Percentiles rank a stretch among this genome's conserved stretches.
phyloP scores from a whole-genome alignment of 768 basidiomycete species.

The Macrolepiota fuliginosa region DNA sequence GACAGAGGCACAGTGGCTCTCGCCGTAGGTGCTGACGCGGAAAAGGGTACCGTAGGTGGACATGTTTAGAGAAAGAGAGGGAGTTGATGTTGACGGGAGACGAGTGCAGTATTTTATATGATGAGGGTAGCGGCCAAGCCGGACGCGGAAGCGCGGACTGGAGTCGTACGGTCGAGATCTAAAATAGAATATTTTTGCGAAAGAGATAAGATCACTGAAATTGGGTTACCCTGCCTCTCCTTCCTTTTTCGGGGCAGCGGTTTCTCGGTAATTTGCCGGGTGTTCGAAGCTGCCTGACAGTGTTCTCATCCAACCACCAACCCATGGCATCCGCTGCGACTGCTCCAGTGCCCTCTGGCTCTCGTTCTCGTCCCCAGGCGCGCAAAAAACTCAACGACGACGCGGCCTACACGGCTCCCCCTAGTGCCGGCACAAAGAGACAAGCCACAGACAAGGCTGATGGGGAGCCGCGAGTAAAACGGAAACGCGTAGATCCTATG shows the following conservation, averaged over 20 bases:
- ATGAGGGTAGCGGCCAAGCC: neutral
- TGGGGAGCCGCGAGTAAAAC: constrained; percentile 72
- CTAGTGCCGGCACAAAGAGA: constrained; percentile 54
- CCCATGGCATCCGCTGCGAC: constrained; percentile 34
- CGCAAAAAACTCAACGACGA: constrained; percentile 66
- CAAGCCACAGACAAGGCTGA: constrained; percentile 66
- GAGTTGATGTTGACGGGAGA: neutral
- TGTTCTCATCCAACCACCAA: constrained; percentile 16
- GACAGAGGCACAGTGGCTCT: constrained; percentile 95
- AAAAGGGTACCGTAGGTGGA: constrained; percentile 91
- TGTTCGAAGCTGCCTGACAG: neutral
- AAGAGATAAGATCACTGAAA: neutral
- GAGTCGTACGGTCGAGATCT: neutral
- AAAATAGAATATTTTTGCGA: neutral
- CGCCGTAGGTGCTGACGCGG: constrained; percentile 96
- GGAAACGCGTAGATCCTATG: constrained; percentile 61
- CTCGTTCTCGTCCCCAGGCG: constrained; percentile 61
- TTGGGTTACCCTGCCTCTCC: constrained; percentile 1
- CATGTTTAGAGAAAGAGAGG: constrained; percentile 45
- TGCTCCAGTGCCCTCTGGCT: constrained; percentile 36
- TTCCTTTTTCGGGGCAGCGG: constrained; percentile 12
- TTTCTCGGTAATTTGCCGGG: neutral
- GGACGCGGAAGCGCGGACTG: neutral
- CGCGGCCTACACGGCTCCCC: constrained; percentile 66
- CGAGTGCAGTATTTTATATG: constrained; percentile 11